Base-by-base conservation (phyloP, 2,329 filamentous ascomycete species). In the Peltaster fructicola region DNA sequence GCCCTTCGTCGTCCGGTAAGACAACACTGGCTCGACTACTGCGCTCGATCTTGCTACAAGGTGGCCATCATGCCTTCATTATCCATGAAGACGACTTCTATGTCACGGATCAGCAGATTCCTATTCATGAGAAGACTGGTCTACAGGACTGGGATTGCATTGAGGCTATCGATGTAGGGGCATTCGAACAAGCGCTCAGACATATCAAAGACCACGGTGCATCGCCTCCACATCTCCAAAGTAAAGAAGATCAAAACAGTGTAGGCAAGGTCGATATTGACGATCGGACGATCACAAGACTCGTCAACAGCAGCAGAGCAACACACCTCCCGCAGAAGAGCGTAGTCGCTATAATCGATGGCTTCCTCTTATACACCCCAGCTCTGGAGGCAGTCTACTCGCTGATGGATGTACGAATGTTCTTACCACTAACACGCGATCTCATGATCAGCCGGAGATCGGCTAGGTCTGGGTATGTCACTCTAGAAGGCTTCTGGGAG, bases 61-160 rank as follows among this genome's bases (percentile, higher is more conserved):
- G n/a, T n/a, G n/a, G n/a, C n/a, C n/a, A n/a, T n/a, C 59, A 63
- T 37, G 63, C 71, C 9, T 85, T 82, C 44, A 78, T 95, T 43
- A 63, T 98, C 12, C 88, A 98, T 49, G 72, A 92, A 48, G 88
- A 98, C 56, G 88, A 98, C 52, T 98, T 95, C 48, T 98, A 92
- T 56, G 72, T 70, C 36, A 61, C 77, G 1, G 85, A 95, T 46
- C 54, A 64, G 15, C 64, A 81, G 65, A 67, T 66, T 18, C 53
- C 59, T 2, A 45, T 63, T 9, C 38, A 50, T 25, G 11, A 9
- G 2, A 22, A 20, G 9, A 32, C 41, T 12, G 68, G 63, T 8
- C 56, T 92, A 8, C 59, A 76, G 35, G 84, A 98, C 54, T 95
- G 88, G 85, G 88, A 98, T 51, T 92, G 84, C 40, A 59, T 79